Evolutionary conservation across 805 yeast species (phyloP).

Genomic region (Starmerella tilneyi): DNA sequence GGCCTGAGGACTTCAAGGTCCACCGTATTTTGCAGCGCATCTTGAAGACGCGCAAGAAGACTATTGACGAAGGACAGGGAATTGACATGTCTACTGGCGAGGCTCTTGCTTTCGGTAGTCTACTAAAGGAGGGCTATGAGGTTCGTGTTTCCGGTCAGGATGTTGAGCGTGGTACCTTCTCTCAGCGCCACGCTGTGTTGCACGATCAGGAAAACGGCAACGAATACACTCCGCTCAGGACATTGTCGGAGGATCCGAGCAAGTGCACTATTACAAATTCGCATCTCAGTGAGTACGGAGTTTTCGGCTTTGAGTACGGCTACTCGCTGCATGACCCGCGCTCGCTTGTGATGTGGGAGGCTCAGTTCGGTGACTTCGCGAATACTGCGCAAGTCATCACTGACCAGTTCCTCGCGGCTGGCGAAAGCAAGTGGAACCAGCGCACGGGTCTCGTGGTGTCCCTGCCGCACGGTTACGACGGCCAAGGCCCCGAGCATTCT

Average conservation of each 20-base stretch:
- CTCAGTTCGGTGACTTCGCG: conserved; percentile 99
- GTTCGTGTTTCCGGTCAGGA: conserved; percentile 98
- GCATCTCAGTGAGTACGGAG: conserved; percentile 96
- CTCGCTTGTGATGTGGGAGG: conserved; percentile 97
- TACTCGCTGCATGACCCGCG: conserved; percentile 96
- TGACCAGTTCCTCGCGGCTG: conserved; percentile 94
- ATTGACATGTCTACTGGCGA: conserved; percentile 99
- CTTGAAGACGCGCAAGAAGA: conserved; percentile 72
- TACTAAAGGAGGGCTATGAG: conserved; percentile 85
- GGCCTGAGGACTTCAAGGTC: conserved; percentile 78
- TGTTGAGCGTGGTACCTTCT: conserved; percentile 99
- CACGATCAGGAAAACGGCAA: conserved; percentile 88
- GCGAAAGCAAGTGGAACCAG: conserved; percentile 98
- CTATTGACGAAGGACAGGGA: conserved; percentile 80
- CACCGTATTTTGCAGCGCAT: conserved; percentile 96
- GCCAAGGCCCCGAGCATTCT: conserved; percentile 99
- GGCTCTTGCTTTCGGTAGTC: conserved; percentile 92
- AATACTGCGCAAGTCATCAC: conserved; percentile 97
- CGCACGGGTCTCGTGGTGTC: conserved; percentile 93
- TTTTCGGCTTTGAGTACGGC: conserved; percentile 98
- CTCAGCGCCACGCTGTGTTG: conserved; percentile 97
- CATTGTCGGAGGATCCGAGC: conserved; percentile 70
- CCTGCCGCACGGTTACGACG: conserved; percentile 98
- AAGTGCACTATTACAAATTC: conserved; percentile 85
- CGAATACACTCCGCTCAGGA: conserved; percentile 75